A percentile compares a stretch with the other conserved stretches of the same genome.
Conservation (phyloP, 2,329 filamentous ascomycete genomes). For the Fusarium liriodendri region DNA sequence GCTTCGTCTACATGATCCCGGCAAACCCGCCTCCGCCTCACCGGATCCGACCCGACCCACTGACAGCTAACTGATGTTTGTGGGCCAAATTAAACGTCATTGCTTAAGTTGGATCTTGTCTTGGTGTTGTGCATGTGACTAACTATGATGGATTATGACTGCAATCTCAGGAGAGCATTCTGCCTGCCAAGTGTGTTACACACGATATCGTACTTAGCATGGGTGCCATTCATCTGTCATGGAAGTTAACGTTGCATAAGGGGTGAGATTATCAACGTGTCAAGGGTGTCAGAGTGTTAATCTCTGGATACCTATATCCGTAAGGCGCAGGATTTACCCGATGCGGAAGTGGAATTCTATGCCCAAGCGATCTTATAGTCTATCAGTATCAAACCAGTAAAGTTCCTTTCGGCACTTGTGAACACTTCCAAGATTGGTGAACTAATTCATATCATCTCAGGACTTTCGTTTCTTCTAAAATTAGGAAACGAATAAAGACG, state of each 20-base stretch:
- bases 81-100: neutral
- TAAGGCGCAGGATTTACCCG: neutral
- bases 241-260: neutral
- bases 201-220: neutral
- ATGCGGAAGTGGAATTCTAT: neutral
- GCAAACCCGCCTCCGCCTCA: neutral
- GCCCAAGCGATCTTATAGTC: neutral
- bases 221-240: neutral
- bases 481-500: neutral
- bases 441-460: neutral
- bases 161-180: neutral
- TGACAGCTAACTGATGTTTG: neutral
- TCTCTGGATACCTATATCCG: neutral
- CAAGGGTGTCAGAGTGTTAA: neutral
- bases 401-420: neutral
- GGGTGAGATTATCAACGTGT: neutral
- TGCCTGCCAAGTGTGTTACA: neutral
- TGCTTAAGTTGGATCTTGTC: neutral
- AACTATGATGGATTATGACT: neutral
- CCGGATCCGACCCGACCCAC: neutral
- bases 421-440: neutral
- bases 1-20: neutral
- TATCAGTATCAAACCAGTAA: neutral
- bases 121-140: neutral
- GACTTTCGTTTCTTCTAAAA: neutral